Evolutionary conservation across 176 grass and related monocot genomes (phyloP).

Genomic region (Zea mays): Zm-B73-REFERENCE-NAM-5.0 NC_050099.1:207768001-207768500

Average conservation of each 20-base stretch:
- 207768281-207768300: constrained; percentile 4
- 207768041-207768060: constrained; percentile 42
- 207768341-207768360: not conserved
- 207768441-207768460: constrained; percentile 59
- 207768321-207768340: not conserved
- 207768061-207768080: constrained; percentile 24
- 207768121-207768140: constrained; percentile 46
- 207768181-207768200: constrained; percentile 33
- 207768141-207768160: constrained; percentile 42
- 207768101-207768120: constrained; percentile 37
- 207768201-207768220: constrained; percentile 48
- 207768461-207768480: constrained; percentile 60
- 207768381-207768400: constrained; percentile 58
- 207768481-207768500: constrained; percentile 51
- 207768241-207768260: constrained; percentile 48
- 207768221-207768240: constrained; percentile 47
- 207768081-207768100: constrained; percentile 29
- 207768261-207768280: constrained; percentile 46
- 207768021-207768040: constrained; percentile 46
- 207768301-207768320: not conserved
- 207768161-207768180: constrained; percentile 28
- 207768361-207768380: constrained; percentile 33
- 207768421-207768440: constrained; percentile 56
- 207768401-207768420: constrained; percentile 60
- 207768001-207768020: constrained; percentile 43